These are phyloP conservation scores for Spiraea crenata DNA, from an alignment of 331 rosid genomes.

Conservation along the genomic window DNA sequence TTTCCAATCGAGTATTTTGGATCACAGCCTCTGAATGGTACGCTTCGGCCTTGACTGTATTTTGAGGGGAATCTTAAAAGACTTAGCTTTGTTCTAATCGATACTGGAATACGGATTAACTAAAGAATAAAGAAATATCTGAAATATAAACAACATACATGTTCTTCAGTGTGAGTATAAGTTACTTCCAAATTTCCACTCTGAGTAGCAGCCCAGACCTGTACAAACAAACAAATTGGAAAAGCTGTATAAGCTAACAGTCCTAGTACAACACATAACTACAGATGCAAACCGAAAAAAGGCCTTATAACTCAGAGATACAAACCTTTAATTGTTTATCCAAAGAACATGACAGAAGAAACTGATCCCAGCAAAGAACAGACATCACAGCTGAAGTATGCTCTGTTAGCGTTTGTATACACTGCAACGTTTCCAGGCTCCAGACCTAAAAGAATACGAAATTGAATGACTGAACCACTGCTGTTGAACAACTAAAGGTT, in stretches of 20 bases:
- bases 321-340: conserved; percentile 85
- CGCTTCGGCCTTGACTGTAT: not conserved
- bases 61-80: not conserved
- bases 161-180: conserved; percentile 74
- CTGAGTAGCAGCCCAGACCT: conserved; percentile 93
- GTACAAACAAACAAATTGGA: conserved; percentile 23
- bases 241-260: not conserved
- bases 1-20: not conserved
- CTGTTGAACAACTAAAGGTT: conserved; percentile 10
- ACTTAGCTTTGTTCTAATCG: not conserved
- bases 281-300: not conserved
- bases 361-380: conserved; percentile 97
- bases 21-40: conserved; percentile 1
- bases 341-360: conserved; percentile 81
- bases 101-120: conserved; percentile 1
- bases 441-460: conserved; percentile 61
- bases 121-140: not conserved
- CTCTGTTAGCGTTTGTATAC: conserved; percentile 81
- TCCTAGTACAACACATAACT: not conserved
- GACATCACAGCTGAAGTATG: conserved; percentile 98
- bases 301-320: not conserved
- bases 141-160: conserved; percentile 48
- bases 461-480: not conserved
- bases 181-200: conserved; percentile 94
- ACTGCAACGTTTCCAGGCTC: conserved; percentile 88